Conservation (phyloP, 164 flowering plant species). For the Liquidambar formosana region DNA sequence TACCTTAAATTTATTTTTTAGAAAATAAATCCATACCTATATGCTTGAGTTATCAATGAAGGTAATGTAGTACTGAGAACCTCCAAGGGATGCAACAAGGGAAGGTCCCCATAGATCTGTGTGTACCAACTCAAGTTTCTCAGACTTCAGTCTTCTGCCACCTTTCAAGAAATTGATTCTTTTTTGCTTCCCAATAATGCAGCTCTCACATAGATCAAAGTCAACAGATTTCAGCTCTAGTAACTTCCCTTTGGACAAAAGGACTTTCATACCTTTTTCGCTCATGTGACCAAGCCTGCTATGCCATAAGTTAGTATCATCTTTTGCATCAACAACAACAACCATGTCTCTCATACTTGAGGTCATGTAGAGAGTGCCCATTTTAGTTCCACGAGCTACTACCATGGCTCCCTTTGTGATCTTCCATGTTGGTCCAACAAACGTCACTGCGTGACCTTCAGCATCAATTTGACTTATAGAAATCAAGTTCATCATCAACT, state of each 20-base stretch:
- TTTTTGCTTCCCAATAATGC: neutral
- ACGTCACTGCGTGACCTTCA: neutral
- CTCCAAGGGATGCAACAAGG: neutral
- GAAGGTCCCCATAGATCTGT: neutral
- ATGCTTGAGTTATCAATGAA: conserved; percentile 1
- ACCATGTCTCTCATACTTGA: too few relatives aligned
- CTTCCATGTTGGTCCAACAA: too few relatives aligned
- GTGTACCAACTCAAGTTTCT: neutral
- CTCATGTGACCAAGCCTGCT: neutral
- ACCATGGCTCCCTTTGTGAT: too few relatives aligned
- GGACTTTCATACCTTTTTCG: neutral
- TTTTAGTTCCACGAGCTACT: too few relatives aligned
- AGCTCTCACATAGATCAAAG: neutral
- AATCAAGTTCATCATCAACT: too few relatives aligned
- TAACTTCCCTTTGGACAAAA: neutral
- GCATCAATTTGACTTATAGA: neutral
- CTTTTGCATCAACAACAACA: too few relatives aligned
- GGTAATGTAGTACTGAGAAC: neutral
- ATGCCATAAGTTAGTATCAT: neutral
- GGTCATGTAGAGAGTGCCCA: too few relatives aligned
- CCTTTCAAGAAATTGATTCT: neutral
- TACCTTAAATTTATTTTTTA: too few relatives aligned
- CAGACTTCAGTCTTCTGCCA: neutral
- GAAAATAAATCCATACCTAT: neutral
- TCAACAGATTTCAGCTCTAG: neutral